Percentiles rank a stretch among this genome's conserved stretches.
Evolutionary conservation across 208 protist species (phyloP).

Genomic region (Phytomonas francai): DNA sequence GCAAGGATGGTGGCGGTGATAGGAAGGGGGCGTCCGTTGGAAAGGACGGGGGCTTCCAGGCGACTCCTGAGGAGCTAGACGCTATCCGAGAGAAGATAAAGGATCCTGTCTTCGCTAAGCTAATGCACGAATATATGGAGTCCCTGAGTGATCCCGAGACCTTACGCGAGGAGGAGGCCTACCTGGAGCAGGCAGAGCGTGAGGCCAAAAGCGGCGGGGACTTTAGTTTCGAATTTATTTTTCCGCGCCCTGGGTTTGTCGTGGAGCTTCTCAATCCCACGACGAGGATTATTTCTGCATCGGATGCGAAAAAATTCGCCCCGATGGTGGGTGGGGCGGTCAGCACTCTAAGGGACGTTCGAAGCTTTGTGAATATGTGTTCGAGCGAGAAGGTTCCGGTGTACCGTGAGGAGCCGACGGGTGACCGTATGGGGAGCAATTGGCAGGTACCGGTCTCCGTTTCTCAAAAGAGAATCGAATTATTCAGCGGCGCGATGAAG

Average conservation of each 20-base stretch:
- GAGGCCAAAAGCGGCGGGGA: slow-evolving; percentile 80
- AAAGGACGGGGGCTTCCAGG: slow-evolving; percentile 29
- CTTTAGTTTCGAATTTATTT: slow-evolving; percentile 89
- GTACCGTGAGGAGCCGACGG: slow-evolving; percentile 63
- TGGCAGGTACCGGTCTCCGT: slow-evolving; percentile 86
- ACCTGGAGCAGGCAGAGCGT: slow-evolving; percentile 79
- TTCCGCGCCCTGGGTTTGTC: slow-evolving; percentile 66
- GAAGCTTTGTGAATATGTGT: slow-evolving; percentile 74
- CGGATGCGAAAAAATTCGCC: slow-evolving; percentile 12
- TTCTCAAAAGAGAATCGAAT: slow-evolving; percentile 61
- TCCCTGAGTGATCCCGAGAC: slow-evolving; percentile 81
- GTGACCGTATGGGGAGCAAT: slow-evolving; percentile 56
- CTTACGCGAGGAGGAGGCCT: slow-evolving; percentile 82
- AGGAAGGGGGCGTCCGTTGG: background rate
- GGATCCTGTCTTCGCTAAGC: slow-evolving; percentile 81
- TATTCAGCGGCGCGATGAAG: slow-evolving; percentile 11
- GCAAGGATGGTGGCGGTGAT: slow-evolving; percentile 10
- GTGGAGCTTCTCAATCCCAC: slow-evolving; percentile 74
- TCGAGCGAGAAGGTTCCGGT: slow-evolving; percentile 73
- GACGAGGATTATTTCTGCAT: slow-evolving; percentile 18
- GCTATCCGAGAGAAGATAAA: slow-evolving; percentile 82
- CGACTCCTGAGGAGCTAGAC: slow-evolving; percentile 69
- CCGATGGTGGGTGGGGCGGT: background rate
- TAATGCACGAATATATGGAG: slow-evolving; percentile 86
- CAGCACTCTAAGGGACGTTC: slow-evolving; percentile 7